Evolutionary conservation across 345 rosid genomes (phyloP).

Genomic region (Iberis pinnata): DNA sequence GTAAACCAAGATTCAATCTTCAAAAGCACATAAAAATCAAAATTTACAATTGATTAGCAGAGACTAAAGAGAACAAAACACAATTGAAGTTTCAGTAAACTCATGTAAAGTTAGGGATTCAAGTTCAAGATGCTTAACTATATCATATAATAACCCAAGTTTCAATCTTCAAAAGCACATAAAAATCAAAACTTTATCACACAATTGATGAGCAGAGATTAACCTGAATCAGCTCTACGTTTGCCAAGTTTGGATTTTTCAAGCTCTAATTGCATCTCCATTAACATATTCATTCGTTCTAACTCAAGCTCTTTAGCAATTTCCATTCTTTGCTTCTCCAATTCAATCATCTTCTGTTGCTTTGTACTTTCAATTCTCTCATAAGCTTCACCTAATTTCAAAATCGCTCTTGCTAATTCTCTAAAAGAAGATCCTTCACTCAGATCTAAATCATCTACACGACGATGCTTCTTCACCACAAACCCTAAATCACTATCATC

Average conservation of each 20-base stretch:
- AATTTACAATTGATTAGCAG: too few relatives aligned
- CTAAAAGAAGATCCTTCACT: conserved; percentile 41
- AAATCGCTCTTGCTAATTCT: conserved; percentile 54
- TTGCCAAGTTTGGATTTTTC: conserved; percentile 43
- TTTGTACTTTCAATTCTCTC: conserved; percentile 60
- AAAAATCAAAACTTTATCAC: background rate
- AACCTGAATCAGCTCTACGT: conserved; percentile 31
- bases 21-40: background rate
- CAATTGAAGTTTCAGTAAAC: conserved; percentile 7
- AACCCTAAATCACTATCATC: conserved; percentile 38
- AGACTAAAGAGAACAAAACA: too few relatives aligned
- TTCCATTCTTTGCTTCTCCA: conserved; percentile 78
- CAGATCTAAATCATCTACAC: conserved; percentile 34
- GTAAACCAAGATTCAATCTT: background rate
- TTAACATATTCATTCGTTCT: conserved; percentile 63
- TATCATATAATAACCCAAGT: too few relatives aligned
- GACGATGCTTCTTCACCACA: conserved; percentile 38
- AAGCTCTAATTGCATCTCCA: conserved; percentile 60
- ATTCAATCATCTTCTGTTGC: conserved; percentile 57
- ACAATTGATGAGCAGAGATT: background rate
- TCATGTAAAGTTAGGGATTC: background rate
- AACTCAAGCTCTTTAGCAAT: conserved; percentile 61
- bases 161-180: background rate
- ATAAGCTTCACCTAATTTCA: conserved; percentile 59
- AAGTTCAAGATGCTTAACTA: too few relatives aligned